Evolutionary conservation across 1,284 basidiomycete species (phyloP).

Genomic region (Macrocybe sp.): DNA sequence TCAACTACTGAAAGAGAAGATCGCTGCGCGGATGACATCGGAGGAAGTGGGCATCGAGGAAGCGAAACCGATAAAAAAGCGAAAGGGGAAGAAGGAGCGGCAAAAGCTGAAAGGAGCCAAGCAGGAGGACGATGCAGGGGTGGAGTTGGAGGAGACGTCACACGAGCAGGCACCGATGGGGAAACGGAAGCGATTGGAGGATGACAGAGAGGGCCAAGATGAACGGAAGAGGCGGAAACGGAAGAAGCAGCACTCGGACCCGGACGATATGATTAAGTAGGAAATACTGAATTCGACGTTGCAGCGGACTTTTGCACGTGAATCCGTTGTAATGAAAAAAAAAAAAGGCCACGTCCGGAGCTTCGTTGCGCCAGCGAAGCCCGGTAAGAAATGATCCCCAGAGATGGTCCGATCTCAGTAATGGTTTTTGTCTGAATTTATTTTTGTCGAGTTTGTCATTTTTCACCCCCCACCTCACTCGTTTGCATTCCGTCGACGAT

Average conservation of each 20-base stretch:
- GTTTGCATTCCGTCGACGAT: constrained; percentile 5
- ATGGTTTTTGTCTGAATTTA: too few species aligned
- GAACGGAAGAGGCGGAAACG: constrained; percentile 16
- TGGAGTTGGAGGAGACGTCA: constrained; percentile 8
- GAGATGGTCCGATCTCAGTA: constrained; percentile 8
- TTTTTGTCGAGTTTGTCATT: too few species aligned
- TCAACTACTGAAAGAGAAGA: constrained; percentile 64
- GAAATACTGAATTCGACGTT: background rate
- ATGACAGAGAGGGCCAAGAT: constrained; percentile 5
- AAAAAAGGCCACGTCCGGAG: background rate
- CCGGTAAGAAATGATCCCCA: constrained; percentile 1
- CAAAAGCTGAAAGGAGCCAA: constrained; percentile 40
- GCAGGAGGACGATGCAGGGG: constrained; percentile 18
- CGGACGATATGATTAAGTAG: too few species aligned
- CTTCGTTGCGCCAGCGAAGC: constrained; percentile 12
- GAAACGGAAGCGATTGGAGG: constrained; percentile 20
- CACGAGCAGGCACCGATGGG: background rate
- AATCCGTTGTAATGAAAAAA: background rate
- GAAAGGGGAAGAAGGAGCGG: constrained; percentile 75
- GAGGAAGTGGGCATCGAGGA: constrained; percentile 16
- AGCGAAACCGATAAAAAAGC: constrained; percentile 48
- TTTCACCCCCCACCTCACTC: background rate
- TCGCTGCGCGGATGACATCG: constrained; percentile 34
- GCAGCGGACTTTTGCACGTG: constrained; percentile 7
- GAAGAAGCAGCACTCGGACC: constrained; percentile 18